Conservation (phyloP, 345 rosid genomes). For the Populus ilicifolia region DNA sequence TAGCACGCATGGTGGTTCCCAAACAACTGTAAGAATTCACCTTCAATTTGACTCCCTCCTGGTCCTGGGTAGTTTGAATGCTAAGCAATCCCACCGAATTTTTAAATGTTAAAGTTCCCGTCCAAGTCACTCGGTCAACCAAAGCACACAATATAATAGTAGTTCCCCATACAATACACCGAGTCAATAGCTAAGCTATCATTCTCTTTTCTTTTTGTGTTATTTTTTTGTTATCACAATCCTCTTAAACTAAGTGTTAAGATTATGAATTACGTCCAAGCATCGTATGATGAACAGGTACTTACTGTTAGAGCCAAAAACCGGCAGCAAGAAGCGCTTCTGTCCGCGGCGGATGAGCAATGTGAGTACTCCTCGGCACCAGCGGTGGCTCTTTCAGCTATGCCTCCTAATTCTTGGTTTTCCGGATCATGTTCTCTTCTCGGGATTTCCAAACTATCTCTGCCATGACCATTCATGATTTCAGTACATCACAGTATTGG, state of each 20-base stretch:
- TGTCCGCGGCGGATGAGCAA: slow-evolving; percentile 45
- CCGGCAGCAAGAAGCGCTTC: slow-evolving; percentile 55
- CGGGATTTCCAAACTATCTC: slow-evolving; percentile 52
- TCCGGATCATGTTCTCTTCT: slow-evolving; percentile 33
- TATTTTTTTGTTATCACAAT: background rate
- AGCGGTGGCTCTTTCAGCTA: slow-evolving; percentile 24
- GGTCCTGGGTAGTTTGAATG: background rate
- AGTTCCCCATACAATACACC: background rate
- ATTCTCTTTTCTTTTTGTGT: background rate
- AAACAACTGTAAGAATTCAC: background rate
- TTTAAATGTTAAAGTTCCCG: background rate
- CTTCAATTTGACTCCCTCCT: background rate
- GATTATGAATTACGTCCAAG: background rate
- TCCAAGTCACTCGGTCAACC: slow-evolving; percentile 1
- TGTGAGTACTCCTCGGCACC: slow-evolving; percentile 25
- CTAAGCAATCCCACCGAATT: background rate
- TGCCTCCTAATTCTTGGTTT: slow-evolving; percentile 15
- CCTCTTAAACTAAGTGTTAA: background rate
- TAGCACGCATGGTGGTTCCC: slow-evolving; percentile 5
- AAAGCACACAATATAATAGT: background rate
- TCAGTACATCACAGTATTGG: background rate
- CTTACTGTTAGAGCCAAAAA: slow-evolving; percentile 61
- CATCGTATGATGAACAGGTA: slow-evolving; percentile 3
- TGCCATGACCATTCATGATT: slow-evolving; percentile 7
- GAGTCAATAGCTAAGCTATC: background rate